These are phyloP conservation scores for Exserohilum turcica DNA, from an alignment of 2,329 filamentous ascomycete genomes.

Conservation along the genomic window DNA sequence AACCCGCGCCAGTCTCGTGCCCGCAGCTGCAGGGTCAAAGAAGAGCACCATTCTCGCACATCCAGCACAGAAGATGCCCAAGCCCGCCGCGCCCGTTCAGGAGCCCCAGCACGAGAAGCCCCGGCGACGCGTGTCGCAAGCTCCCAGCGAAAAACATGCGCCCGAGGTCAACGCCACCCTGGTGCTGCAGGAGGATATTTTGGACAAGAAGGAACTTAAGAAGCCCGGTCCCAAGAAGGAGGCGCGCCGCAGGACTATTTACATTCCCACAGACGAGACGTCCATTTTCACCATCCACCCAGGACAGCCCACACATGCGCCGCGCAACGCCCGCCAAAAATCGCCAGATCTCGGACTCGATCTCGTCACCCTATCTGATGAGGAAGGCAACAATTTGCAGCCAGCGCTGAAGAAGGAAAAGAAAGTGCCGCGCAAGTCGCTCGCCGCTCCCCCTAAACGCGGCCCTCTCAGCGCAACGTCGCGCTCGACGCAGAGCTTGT, in stretches of 20 bases:
- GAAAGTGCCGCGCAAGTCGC: conserved; percentile 46
- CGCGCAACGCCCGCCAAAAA: conserved; percentile 35
- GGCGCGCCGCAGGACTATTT: conserved; percentile 56
- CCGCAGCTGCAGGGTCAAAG: conserved; percentile 27
- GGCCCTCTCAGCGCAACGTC: conserved; percentile 55
- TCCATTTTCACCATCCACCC: conserved; percentile 59
- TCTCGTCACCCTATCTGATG: conserved; percentile 47
- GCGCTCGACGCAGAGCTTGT: conserved; percentile 48
- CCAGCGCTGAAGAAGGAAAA: conserved; percentile 42
- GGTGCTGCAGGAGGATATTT: conserved; percentile 35
- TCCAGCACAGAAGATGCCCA: conserved; percentile 44
- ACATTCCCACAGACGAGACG: conserved; percentile 58
- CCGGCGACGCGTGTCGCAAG: conserved; percentile 45
- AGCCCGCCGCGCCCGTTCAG: conserved; percentile 27
- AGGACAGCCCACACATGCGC: conserved; percentile 44
- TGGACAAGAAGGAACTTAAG: conserved; percentile 41
- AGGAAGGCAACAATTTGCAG: conserved; percentile 40
- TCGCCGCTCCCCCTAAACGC: conserved; percentile 56
- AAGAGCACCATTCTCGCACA: conserved; percentile 43
- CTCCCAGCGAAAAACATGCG: conserved; percentile 33
- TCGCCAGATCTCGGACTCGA: conserved; percentile 48
- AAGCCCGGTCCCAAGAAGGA: conserved; percentile 47
- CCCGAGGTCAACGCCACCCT: conserved; percentile 37
- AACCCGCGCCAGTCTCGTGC: conserved; percentile 35
- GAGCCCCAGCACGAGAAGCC: conserved; percentile 31